phyloP scores from a whole-genome alignment of 208 protist species.

The Leishmania lainsoni region DNA sequence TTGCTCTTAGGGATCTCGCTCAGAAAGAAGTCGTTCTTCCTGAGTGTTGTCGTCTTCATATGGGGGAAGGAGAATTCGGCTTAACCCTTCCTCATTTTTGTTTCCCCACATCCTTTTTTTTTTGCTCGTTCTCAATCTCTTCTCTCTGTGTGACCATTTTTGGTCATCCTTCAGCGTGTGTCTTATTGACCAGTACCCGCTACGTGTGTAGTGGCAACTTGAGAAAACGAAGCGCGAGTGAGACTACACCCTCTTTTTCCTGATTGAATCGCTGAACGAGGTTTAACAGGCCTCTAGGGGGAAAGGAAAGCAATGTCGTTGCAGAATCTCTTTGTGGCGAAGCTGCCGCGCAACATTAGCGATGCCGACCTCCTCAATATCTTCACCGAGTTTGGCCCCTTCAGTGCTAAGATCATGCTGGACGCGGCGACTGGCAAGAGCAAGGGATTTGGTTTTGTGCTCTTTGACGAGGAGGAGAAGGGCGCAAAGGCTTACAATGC shows the following conservation, averaged over 20 bases:
- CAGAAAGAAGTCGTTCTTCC: background rate
- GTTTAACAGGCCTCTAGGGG: too few relatives aligned
- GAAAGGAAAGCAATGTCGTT: conserved; percentile 32
- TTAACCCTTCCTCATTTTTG: background rate
- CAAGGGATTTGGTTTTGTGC: conserved; percentile 96
- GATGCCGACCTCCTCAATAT: conserved; percentile 80
- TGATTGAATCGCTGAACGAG: too few relatives aligned
- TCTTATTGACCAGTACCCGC: background rate
- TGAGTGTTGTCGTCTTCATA: too few relatives aligned
- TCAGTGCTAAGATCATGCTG: conserved; percentile 86
- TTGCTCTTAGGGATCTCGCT: background rate
- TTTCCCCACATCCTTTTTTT: background rate
- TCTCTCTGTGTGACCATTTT: background rate
- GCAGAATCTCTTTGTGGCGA: conserved; percentile 79
- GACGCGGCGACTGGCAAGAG: conserved; percentile 86
- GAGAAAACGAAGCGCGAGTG: background rate
- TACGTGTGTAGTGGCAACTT: background rate
- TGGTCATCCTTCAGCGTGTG: background rate
- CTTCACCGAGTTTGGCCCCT: conserved; percentile 70
- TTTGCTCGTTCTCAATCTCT: background rate
- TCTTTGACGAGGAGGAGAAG: conserved; percentile 87
- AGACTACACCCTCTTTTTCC: background rate
- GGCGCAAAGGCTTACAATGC: conserved; percentile 72
- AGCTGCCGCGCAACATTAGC: conserved; percentile 83
- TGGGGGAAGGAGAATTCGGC: too few relatives aligned